Conservation (phyloP, 1,139 yeast species). For the Yueomyces sp. region DNA sequence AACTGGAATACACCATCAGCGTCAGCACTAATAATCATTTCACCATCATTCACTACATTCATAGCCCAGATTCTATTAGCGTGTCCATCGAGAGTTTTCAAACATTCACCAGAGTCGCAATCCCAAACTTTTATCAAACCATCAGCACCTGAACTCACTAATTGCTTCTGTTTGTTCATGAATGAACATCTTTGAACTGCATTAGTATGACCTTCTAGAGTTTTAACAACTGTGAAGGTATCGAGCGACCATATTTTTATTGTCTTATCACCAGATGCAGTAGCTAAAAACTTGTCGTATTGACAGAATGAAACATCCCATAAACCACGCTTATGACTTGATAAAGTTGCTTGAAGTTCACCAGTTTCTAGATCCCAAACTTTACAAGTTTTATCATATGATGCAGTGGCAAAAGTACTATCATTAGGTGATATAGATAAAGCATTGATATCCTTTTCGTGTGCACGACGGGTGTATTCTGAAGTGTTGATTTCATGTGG, state of each 20-base stretch:
- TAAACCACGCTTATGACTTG: conserved; percentile 87
- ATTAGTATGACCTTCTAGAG: conserved; percentile 91
- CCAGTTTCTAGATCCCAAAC: conserved; percentile 78
- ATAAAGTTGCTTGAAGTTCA: conserved; percentile 69
- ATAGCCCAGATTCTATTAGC: conserved; percentile 93
- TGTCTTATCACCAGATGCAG: conserved; percentile 86
- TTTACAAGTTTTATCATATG: conserved; percentile 88
- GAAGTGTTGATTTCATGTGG: conserved; percentile 37
- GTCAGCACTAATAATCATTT: conserved; percentile 69
- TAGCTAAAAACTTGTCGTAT: conserved; percentile 60
- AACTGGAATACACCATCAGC: conserved; percentile 86
- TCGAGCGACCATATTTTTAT: conserved; percentile 77
- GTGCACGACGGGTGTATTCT: conserved; percentile 86
- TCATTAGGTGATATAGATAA: conserved; percentile 84
- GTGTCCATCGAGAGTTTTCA: conserved; percentile 79
- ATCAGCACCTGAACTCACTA: conserved; percentile 86
- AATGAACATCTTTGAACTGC: conserved; percentile 76
- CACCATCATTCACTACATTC: conserved; percentile 53
- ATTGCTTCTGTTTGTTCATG: conserved; percentile 51
- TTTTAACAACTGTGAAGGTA: conserved; percentile 62
- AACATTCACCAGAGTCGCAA: conserved; percentile 57
- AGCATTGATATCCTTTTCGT: conserved; percentile 88
- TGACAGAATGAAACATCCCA: conserved; percentile 84
- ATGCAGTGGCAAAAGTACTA: conserved; percentile 79
- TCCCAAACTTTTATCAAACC: conserved; percentile 92